Percentiles rank a stretch among this genome's conserved stretches.
phyloP scores from a whole-genome alignment of 805 yeast species.

The Clavispora asparagi region DNA sequence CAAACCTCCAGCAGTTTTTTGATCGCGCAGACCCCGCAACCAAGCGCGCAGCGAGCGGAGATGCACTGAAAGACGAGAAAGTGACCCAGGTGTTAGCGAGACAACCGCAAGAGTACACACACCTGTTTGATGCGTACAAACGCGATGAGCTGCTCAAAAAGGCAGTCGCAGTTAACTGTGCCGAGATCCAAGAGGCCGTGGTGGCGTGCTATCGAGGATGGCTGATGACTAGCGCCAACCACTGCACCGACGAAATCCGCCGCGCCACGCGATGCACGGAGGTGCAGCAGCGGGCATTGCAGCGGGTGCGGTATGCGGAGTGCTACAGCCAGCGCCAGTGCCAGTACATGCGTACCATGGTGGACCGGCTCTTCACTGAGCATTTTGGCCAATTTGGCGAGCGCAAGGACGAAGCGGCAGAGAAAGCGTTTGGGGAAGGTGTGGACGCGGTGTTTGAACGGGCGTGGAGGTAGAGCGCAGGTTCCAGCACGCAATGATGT shows the following conservation, averaged over 20 bases:
- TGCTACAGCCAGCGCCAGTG: constrained; percentile 34
- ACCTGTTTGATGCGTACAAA: constrained; percentile 29
- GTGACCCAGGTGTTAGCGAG: constrained; percentile 22
- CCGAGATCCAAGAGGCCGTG: constrained; percentile 35
- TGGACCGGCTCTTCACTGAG: constrained; percentile 31
- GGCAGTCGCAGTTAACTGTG: constrained; percentile 33
- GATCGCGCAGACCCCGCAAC: constrained; percentile 25
- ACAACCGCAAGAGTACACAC: constrained; percentile 14
- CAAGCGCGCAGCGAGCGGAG: constrained; percentile 16
- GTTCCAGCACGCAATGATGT: too few relatives aligned
- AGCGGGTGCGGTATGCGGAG: constrained; percentile 29
- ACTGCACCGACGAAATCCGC: constrained; percentile 28
- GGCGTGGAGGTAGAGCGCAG: constrained; percentile 24
- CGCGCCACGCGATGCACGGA: constrained; percentile 26
- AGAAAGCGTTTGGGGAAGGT: constrained; percentile 23
- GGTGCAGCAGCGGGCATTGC: constrained; percentile 31
- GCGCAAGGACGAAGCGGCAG: constrained; percentile 21
- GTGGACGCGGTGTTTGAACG: constrained; percentile 25
- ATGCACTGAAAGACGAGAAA: constrained; percentile 16
- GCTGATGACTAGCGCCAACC: constrained; percentile 22
- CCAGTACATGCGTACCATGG: constrained; percentile 27
- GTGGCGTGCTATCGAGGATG: constrained; percentile 32
- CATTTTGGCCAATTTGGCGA: constrained; percentile 37
- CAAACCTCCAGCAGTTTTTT: constrained; percentile 27
- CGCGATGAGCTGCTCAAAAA: constrained; percentile 18